Evolutionary conservation across 441 rosid genomes (phyloP), one percentile per base, ranked within the genome.

Genomic region (Bruguiera hainesii): DNA sequence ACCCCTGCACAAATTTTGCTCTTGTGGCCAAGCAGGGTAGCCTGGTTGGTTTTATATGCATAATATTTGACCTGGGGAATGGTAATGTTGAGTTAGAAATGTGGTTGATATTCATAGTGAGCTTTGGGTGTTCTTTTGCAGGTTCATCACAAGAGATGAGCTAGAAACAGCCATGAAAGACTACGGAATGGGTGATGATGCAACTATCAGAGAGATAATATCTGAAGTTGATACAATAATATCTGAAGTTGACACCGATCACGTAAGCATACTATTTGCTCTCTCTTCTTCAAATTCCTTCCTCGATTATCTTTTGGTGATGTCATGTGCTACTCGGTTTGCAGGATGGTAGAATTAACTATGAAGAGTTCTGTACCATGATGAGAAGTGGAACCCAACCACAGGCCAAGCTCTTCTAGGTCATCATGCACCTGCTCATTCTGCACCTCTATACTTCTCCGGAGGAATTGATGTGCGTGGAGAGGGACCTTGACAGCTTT

Each of bases 111-210:
- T 49, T 30, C 37, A 50, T 35, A 57, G 35, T 56, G 58, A 46
- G 13, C 13, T 67, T 26, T 39, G 21, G 8, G n/a, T 50, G 52
- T 25, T 21, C 6, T 50, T 57, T 60, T 69, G 48, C 81, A 89
- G 96, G 61, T 77, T 77, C 50, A 91, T 89, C 62, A 85, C 94
- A 6, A 86, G 73, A 69, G 88, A 89, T 7, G 96, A 92, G 68
- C 63, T 89, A 35, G 95, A 88, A 71, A 79, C 77, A n/a, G 95
- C 98, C 1, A 92, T 92, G 96, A 83, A 82, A 71, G 96, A 92
- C 49, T 86, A 85, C 21, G 91, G 89, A 58, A 87, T 89, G 80
- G 89, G 93, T 1, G 96, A 89, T 78, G 96, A 85, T 64, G 83
- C 65, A 48, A 89, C 83, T 65, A 88, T 92, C 74, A 81, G 69